Conservation (phyloP, 129 eudicot species). For the Ambrosia artemisiifolia region DNA sequence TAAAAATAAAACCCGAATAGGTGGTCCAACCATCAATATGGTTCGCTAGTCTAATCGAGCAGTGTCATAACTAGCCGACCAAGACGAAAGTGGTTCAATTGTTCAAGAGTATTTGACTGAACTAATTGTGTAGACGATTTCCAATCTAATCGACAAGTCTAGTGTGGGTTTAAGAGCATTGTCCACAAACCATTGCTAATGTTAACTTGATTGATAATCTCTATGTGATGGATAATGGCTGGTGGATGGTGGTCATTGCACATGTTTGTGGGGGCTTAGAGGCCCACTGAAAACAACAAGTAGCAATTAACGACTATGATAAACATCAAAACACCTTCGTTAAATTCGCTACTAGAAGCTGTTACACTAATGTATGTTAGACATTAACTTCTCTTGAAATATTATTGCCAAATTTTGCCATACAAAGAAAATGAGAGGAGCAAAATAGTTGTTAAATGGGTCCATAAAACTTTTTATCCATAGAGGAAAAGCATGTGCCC, state of each 20-base stretch:
- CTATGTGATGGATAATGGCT: constrained; percentile 9
- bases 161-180: too few species aligned
- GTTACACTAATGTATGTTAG: constrained; percentile 16
- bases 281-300: constrained; percentile 12
- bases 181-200: constrained; percentile 22
- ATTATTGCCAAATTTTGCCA: neutral
- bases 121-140: too few species aligned
- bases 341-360: neutral
- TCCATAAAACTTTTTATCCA: constrained; percentile 36
- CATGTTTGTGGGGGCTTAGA: constrained; percentile 14
- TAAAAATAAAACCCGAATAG: too few species aligned
- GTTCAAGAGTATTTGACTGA: too few species aligned
- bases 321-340: constrained; percentile 18
- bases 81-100: too few species aligned
- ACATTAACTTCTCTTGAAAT: neutral
- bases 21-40: too few species aligned
- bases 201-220: neutral
- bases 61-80: too few species aligned
- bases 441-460: constrained; percentile 24
- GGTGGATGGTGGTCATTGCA: constrained; percentile 22
- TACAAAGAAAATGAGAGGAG: constrained; percentile 22
- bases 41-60: too few species aligned
- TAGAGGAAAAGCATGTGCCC: constrained; percentile 53
- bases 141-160: too few species aligned
- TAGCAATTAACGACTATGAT: constrained; percentile 16